Base-by-base conservation (phyloP, 768 basidiomycete species). In the Hypholoma fasciculare region DNA sequence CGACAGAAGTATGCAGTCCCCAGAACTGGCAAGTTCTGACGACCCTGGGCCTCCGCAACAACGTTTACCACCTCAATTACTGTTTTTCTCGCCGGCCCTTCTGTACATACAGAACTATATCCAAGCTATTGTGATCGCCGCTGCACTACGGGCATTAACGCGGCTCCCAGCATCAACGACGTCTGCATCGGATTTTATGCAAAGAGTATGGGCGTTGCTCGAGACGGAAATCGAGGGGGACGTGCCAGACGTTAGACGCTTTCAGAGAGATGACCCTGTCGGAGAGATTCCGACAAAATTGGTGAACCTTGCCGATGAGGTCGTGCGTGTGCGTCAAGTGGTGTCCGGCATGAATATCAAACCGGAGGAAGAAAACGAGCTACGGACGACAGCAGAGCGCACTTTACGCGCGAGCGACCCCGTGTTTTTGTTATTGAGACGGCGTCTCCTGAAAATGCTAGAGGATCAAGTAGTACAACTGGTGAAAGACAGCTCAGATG, bases 241-340 rank as follows among this genome's bases (percentile, higher is more conserved):
- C 52, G 34, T 56, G 72, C 42, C 71, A 16, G 44, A 54, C 8
- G 37, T 46, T 71, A 38, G 53, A 23, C 36, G 38, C 23, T 16
- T 39, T 11, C 58, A 63, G 65, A 65, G 71, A 0, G 69, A 72
- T 7, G 52, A 54, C 30, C 17, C 39, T 34, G 46, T 54, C 6
- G 51, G 23, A 47, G 40, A 43, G 3, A 49, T 38, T 30, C 61
- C 58, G 17, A 86, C 85, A 16, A 88, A 86, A 64, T 68, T 90
- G 38, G 67, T 85, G 47, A 85, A 91, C 67, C 80, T 92, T 23
- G 87, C 86, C 0, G 90, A 91, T 65, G 90, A 92, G 66, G 84
- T 91, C 46, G 68, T 90, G 30, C 84, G 80, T 20, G 83, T 82
- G 5, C 79, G 79, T 30, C 71, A 72, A 27, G 66, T 72, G 17